Percentiles rank a stretch among this genome's conserved stretches.
Evolutionary conservation across 371 early-diverging fungal genomes (phyloP).

Genomic region (Chytridium lagenaria): DNA sequence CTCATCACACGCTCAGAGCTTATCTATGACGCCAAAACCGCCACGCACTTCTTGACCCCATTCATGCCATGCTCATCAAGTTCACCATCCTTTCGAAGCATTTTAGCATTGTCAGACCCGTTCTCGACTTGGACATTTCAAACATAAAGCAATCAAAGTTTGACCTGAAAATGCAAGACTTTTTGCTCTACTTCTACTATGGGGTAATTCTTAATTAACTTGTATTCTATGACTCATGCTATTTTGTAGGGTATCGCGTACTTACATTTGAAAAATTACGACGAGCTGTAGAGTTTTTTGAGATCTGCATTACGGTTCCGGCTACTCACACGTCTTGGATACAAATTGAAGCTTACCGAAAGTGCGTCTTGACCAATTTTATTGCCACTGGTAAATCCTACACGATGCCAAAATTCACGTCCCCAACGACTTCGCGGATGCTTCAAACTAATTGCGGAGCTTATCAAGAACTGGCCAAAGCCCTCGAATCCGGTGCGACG

Average conservation of each 20-base stretch:
- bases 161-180: constrained; percentile 58
- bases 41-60: too few relatives aligned
- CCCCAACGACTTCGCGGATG: constrained; percentile 57
- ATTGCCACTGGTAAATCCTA: constrained; percentile 56
- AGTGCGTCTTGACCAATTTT: constrained; percentile 68
- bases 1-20: constrained; percentile 6
- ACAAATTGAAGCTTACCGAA: constrained; percentile 79
- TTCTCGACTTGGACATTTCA: constrained; percentile 65
- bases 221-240: background rate
- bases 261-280: constrained; percentile 70
- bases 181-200: constrained; percentile 79
- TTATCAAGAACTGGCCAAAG: constrained; percentile 35
- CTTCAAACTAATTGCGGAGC: constrained; percentile 49
- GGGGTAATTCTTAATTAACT: constrained; percentile 43
- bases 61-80: constrained; percentile 64
- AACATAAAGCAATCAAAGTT: constrained; percentile 53
- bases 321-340: constrained; percentile 73
- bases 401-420: background rate
- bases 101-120: constrained; percentile 61
- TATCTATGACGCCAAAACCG: too few relatives aligned
- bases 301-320: constrained; percentile 43
- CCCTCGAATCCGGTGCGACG: constrained; percentile 59
- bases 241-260: constrained; percentile 63
- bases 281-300: constrained; percentile 70
- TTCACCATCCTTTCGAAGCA: constrained; percentile 67